A percentile compares a stretch with the other conserved stretches of the same genome.
phyloP scores from a whole-genome alignment of 75 land plant genomes.

The Picea sitchensis region DNA sequence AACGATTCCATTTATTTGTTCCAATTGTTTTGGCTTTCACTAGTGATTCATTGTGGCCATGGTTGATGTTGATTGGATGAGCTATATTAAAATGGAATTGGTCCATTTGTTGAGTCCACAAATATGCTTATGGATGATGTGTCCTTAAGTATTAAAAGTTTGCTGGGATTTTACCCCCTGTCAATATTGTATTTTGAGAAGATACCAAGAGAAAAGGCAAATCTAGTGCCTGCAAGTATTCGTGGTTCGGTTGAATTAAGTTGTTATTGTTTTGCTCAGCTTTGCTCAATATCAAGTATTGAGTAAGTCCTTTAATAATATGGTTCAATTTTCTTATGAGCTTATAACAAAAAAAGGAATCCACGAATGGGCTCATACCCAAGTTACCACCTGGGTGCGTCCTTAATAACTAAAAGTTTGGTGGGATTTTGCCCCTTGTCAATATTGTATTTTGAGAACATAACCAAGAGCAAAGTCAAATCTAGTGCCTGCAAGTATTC shows the following conservation, averaged over 20 bases:
- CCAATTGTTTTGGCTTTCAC: background rate
- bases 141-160: background rate
- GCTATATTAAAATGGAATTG: background rate
- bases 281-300: too few relatives aligned
- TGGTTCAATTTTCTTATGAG: too few relatives aligned
- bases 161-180: conserved; percentile 3
- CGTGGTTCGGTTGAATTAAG: background rate
- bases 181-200: conserved; percentile 7
- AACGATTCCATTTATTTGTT: background rate
- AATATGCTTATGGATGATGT: conserved; percentile 1
- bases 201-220: background rate
- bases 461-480: background rate
- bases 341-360: background rate
- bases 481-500: background rate
- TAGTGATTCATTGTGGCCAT: background rate
- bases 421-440: background rate
- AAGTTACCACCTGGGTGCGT: background rate
- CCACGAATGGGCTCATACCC: background rate
- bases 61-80: background rate
- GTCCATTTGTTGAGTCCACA: conserved; percentile 3
- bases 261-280: background rate
- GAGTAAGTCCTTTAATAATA: too few relatives aligned
- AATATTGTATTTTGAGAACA: conserved; percentile 9
- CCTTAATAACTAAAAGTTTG: background rate
- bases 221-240: background rate